phyloP scores from a whole-genome alignment of 208 protist species.

The Porcisia deanei region DNA sequence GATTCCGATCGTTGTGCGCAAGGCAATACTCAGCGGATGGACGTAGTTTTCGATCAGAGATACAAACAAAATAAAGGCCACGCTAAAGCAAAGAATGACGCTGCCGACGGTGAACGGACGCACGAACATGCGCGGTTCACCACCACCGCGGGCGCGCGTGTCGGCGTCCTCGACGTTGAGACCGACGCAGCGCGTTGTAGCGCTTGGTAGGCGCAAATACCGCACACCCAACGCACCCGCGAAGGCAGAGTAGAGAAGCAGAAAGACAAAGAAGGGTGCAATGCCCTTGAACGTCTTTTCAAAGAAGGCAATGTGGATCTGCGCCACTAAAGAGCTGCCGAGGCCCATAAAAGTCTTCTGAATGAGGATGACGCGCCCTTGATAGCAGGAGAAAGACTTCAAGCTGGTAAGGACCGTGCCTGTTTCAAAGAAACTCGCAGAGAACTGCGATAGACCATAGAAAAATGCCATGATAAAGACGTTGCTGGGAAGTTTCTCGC shows the following conservation, averaged over 20 bases:
- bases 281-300: conserved; percentile 41
- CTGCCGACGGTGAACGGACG: conserved; percentile 68
- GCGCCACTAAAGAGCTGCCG: conserved; percentile 72
- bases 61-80: conserved; percentile 49
- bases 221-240: conserved; percentile 55
- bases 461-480: conserved; percentile 60
- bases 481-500: conserved; percentile 41
- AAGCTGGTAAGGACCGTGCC: conserved; percentile 78
- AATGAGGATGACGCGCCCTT: conserved; percentile 77
- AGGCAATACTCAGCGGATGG: conserved; percentile 22
- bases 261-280: conserved; percentile 67
- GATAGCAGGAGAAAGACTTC: conserved; percentile 72
- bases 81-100: conserved; percentile 43
- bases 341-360: conserved; percentile 91
- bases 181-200: conserved; percentile 55
- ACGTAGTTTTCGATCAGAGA: conserved; percentile 60
- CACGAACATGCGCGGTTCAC: conserved; percentile 58
- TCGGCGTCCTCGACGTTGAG: conserved; percentile 62
- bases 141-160: conserved; percentile 45
- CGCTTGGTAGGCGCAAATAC: conserved; percentile 55
- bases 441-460: conserved; percentile 78
- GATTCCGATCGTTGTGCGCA: conserved; percentile 46
- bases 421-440: conserved; percentile 84
- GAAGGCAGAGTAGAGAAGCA: conserved; percentile 52
- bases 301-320: conserved; percentile 80